Base-by-base conservation (phyloP, 1,284 basidiomycete species). In the Microbotryum scabiosae region DNA sequence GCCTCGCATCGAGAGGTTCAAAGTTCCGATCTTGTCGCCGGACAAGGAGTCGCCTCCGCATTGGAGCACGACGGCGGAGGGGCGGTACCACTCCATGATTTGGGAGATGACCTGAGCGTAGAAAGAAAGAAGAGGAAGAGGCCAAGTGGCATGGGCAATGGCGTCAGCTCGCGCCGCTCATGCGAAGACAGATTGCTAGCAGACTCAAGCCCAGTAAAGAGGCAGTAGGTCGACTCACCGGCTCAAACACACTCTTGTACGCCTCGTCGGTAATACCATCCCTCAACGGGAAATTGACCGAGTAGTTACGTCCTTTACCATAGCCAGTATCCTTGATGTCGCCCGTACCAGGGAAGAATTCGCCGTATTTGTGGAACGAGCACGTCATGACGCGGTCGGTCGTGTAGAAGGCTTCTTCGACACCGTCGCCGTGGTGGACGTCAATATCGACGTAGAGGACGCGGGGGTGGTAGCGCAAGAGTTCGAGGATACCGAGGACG, bases 361-460 rank as follows among this genome's bases (percentile, higher is more conserved):
- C 96, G 52, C 96, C 96, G 71, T 97, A 99, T 77, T 98, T 98
- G 77, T 99, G 96, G 77, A 98, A 97, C 70, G 88, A 92, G 73
- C 86, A 86, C 0, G 94, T 97, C 96, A 99, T 98, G 54, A 99
- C 96, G 51, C 96, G 81, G 73, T 99, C 94, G 18, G 96, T 98
- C 0, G 93, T 96, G 75, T 97, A 98, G 75, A 99, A 99, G 0
- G 96, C 96, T 76, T 98, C 96, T 75, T 99, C 96, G 9, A 99
- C 96, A 49, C 96, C 96, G 75, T 99, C 96, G 20, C 96, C 96
- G 69, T 99, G 96, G 75, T 99, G 96, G 0, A 97, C 90, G 73
- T 99, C 96, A 64, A 98, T 96, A 73, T 99, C 96, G 71, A 99
- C 92, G 77, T 99, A 99, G 30, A 99, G 80, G 6, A 99, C 96